Conservation (phyloP, 2,329 filamentous ascomycete species). For the Fusarium pseudograminearum region DNA sequence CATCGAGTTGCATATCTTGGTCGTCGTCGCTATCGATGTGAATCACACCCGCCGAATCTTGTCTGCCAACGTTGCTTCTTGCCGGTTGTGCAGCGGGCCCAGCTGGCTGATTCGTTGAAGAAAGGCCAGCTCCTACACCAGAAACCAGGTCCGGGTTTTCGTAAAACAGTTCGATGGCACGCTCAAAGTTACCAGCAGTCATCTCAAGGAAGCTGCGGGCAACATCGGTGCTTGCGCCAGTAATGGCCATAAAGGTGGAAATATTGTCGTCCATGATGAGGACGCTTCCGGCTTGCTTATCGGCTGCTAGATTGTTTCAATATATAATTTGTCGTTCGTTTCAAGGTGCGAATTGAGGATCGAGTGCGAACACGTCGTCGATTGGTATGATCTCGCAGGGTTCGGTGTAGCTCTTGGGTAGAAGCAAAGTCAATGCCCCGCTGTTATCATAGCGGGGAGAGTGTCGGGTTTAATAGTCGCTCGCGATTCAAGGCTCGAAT, state of each 20-base stretch:
- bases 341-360: neutral
- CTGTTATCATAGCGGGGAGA: slow-evolving; percentile 35
- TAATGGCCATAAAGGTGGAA: slow-evolving; percentile 83
- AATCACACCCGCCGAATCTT: slow-evolving; percentile 63
- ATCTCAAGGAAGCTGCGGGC: slow-evolving; percentile 87
- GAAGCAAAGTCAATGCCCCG: slow-evolving; percentile 36
- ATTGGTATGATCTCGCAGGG: slow-evolving; percentile 24
- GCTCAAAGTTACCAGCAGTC: slow-evolving; percentile 84
- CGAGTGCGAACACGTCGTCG: neutral
- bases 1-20: slow-evolving; percentile 56
- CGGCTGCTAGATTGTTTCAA: neutral
- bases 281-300: slow-evolving; percentile 11
- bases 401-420: slow-evolving; percentile 34
- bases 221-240: slow-evolving; percentile 77
- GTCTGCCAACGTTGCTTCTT: slow-evolving; percentile 47
- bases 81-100: slow-evolving; percentile 46
- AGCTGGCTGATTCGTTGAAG: slow-evolving; percentile 32
- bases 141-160: slow-evolving; percentile 81
- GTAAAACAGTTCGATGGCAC: slow-evolving; percentile 90
- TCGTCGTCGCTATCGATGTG: slow-evolving; percentile 65
- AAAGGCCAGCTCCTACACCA: slow-evolving; percentile 52
- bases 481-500: neutral
- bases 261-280: slow-evolving; percentile 77
- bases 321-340: neutral
- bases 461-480: neutral